These are phyloP conservation scores for Chaetomium globosum DNA, from an alignment of 2,329 filamentous ascomycete genomes.

Conservation along the genomic window DNA sequence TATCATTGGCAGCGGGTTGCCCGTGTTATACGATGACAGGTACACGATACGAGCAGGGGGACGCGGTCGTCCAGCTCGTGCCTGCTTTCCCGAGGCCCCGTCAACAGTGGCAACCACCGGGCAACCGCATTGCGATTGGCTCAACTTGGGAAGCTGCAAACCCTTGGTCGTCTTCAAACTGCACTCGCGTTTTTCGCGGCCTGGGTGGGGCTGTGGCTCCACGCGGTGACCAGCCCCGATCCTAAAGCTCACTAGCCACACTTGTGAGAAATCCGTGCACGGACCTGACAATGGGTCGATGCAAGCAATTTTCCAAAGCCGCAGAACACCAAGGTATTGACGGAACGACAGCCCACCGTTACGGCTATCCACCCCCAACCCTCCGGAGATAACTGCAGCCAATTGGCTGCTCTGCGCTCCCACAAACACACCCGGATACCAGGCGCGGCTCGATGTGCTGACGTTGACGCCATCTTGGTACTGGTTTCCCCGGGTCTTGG, in stretches of 20 bases:
- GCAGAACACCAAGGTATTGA: slow-evolving; percentile 17
- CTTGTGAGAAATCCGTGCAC: slow-evolving; percentile 6
- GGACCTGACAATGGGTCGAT: slow-evolving; percentile 12
- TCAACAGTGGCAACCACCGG: slow-evolving; percentile 60
- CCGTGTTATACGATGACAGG: slow-evolving; percentile 27
- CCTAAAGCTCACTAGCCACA: slow-evolving; percentile 27
- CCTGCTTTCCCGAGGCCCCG: slow-evolving; percentile 34
- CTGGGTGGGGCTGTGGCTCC: slow-evolving; percentile 32
- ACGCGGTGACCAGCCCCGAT: slow-evolving; percentile 29
- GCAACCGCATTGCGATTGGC: slow-evolving; percentile 59
- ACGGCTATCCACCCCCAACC: slow-evolving; percentile 6
- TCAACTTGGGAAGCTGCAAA: slow-evolving; percentile 21
- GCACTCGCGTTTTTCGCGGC: slow-evolving; percentile 37
- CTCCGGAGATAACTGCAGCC: slow-evolving; percentile 5
- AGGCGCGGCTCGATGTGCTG: slow-evolving; percentile 22
- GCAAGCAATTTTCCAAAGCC: slow-evolving; percentile 32
- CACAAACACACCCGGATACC: background rate
- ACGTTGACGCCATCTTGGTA: slow-evolving; percentile 16
- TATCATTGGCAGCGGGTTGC: background rate
- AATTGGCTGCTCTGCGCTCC: slow-evolving; percentile 23
- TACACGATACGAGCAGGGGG: slow-evolving; percentile 33
- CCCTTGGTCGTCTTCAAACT: slow-evolving; percentile 23
- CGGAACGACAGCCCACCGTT: slow-evolving; percentile 15
- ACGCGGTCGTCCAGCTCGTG: slow-evolving; percentile 38
- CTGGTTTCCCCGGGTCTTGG: slow-evolving; percentile 7